Base-by-base conservation (phyloP, 2,329 filamentous ascomycete species). In the Alternaria atra region DNA sequence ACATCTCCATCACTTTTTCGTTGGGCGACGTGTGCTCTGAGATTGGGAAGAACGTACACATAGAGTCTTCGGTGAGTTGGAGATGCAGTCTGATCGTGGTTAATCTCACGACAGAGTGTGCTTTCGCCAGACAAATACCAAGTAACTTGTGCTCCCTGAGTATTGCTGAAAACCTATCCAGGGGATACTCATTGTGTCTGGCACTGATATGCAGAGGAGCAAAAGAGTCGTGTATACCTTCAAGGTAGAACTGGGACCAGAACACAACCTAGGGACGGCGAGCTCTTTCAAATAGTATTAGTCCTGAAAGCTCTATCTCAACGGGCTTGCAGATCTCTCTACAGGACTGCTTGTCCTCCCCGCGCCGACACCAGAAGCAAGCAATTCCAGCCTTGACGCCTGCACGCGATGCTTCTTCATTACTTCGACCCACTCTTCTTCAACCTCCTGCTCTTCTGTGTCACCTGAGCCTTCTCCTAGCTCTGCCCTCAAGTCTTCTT, bases 381-480 rank as follows among this genome's bases (percentile, higher is more conserved):
- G 65, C 40, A 84, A 64, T 77, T 94, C 91, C 47, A 94, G 79
- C 37, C 92, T 87, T 9, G 93, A 92, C 17, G 94, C 93, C 72
- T 97, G 84, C 12, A 94, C 85, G 43, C 92, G 88, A 81, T 97
- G 94, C 68, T 94, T 91, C 79, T 91, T 92, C 77, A 97, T 93
- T 34, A 97, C 87, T 60, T 94, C 91, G 37, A 93, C 91, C 94
- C 94, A 97, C 79, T 97, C 89, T 63, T 86, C 82, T 51, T 81
- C 79, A 0, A 70, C 66, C 6, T 82, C 78, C 17, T 79, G 73
- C 7, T 74, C 75, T 15, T 76, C 73, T 1, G 8, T 46, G 68
- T 77, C 77, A 0, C 75, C 74, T 5, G 71, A 72, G 3, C 63
- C 71, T 2, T 64, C 60, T 1, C 60, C 62, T 76, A 84, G 65